Evolutionary conservation across 2,329 filamentous ascomycete species (phyloP), one percentile per base, ranked within the genome.

Genomic region (Bipolaris zeicola): DNA sequence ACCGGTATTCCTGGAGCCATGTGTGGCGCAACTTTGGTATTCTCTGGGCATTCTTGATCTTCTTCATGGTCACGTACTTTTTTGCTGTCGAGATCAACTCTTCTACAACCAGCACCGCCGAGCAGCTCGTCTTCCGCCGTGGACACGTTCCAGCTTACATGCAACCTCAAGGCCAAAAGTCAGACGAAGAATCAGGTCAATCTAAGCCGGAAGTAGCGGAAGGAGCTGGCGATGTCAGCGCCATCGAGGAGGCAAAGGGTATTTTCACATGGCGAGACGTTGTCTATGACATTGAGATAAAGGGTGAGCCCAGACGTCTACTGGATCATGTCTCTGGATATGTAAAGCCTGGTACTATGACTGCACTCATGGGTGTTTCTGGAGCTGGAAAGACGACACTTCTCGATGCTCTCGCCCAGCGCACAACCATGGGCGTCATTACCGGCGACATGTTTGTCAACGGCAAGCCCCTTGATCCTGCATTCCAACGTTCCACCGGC

Each of bases 101-200:
- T 0, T 79, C 83, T 1, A 85, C 83, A 0, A 78, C 79, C 1
- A 89, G 85, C 49, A 87, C 83, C 1, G 89, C 87, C 0, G 89
- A 92, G 67, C 83, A 87, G 1, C 81, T 92, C 1, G 85, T 92
- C 8, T 92, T 90, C 58, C 71, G 71, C 52, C 69, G 74, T n/a
- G 78, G 78, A 6, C 74, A 78, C 56, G 78, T 80, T 39, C 79
- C 78, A 3, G 68, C 69, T 14, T 75, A 79, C 63, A 60, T 80
- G 63, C 68, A 73, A 44, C 58, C 64, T n/a, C 65, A 55, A 20
- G 69, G 68, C 53, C 65, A 71, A 56, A 52, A 64, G 54, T 44
- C 63, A 1, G 77, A 80, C 44, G 74, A 76, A 37, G 77, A 77
- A 46, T 67, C 66, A 5, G 61, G 67, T 5, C 68, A 71, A 58